A percentile compares a stretch with the other conserved stretches of the same genome.
Evolutionary conservation across 1,284 basidiomycete species (phyloP).

Genomic region (Puccinia triticina): DNA sequence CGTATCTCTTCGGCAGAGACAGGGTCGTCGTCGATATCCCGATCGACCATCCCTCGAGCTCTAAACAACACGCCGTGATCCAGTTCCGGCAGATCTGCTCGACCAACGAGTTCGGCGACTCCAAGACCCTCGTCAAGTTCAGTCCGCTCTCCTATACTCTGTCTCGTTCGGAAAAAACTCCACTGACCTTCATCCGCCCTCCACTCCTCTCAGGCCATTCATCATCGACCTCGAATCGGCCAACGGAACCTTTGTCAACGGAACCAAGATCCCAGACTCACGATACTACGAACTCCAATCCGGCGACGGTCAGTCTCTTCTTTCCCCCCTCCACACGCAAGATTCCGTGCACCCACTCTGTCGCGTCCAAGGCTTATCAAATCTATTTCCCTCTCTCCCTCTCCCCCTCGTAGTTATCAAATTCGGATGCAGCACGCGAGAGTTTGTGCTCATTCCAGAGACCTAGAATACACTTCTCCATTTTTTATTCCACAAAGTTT

Average conservation of each 20-base stretch:
- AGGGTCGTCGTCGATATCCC: conserved; percentile 83
- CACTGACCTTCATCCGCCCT: neutral
- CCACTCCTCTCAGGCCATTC: conserved; percentile 70
- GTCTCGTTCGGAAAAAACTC: neutral
- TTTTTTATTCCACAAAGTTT: neutral
- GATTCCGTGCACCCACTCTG: neutral
- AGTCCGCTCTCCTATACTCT: conserved; percentile 57
- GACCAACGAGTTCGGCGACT: conserved; percentile 83
- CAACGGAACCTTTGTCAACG: conserved; percentile 91
- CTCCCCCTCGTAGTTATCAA: conserved; percentile 39
- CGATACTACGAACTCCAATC: conserved; percentile 87
- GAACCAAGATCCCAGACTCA: conserved; percentile 77
- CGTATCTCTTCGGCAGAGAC: conserved; percentile 90
- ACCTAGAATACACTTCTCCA: neutral
- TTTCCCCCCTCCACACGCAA: neutral
- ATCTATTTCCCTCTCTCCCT: neutral
- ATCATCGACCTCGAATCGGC: conserved; percentile 96
- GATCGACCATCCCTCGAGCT: conserved; percentile 92
- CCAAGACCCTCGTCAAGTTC: conserved; percentile 77
- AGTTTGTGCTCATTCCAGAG: conserved; percentile 50
- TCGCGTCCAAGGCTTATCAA: neutral
- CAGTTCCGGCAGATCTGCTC: conserved; percentile 86
- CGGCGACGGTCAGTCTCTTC: conserved; percentile 72
- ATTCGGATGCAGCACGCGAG: conserved; percentile 50
- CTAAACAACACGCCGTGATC: conserved; percentile 96